A percentile compares a stretch with the other conserved stretches of the same genome.
Conservation (phyloP, 805 yeast genomes). For the Metschnikowia amazonensis region DNA sequence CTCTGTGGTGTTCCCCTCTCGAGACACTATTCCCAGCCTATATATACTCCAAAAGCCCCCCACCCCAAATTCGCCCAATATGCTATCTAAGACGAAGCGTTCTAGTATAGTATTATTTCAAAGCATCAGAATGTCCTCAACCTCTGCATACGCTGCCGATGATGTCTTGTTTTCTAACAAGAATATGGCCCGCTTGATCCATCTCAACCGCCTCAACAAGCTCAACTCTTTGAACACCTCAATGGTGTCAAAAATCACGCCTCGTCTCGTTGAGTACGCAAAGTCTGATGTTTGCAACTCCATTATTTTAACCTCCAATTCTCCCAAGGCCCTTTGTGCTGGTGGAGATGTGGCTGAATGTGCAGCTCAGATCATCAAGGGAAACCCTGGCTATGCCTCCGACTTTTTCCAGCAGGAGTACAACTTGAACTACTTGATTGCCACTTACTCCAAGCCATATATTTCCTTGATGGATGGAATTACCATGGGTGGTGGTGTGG, state of each 20-base stretch:
- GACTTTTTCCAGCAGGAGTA: conserved; percentile 79
- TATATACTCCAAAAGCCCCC: conserved; percentile 12
- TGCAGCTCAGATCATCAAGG: conserved; percentile 54
- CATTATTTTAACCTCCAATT: conserved; percentile 61
- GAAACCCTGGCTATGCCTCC: conserved; percentile 46
- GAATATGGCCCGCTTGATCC: conserved; percentile 66
- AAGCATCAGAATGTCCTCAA: conserved; percentile 20
- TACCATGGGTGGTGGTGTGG: conserved; percentile 98
- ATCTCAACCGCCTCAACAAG: conserved; percentile 76
- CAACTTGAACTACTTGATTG: conserved; percentile 69
- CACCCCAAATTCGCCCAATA: conserved; percentile 8
- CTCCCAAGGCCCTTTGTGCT: conserved; percentile 81
- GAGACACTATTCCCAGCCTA: conserved; percentile 7
- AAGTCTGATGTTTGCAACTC: conserved; percentile 63
- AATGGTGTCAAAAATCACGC: conserved; percentile 70
- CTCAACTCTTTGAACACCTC: conserved; percentile 77
- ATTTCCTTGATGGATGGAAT: conserved; percentile 88
- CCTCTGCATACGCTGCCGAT: conserved; percentile 27
- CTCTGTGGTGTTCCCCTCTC: conserved; percentile 9
- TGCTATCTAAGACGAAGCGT: conserved; percentile 14
- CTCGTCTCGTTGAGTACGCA: conserved; percentile 72
- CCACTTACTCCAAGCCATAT: conserved; percentile 83
- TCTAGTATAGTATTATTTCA: conserved; percentile 7
- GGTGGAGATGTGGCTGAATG: conserved; percentile 93
- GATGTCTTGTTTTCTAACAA: conserved; percentile 63